Conservation (phyloP, 2,329 filamentous ascomycete species). For the Fusarium subglutinans region DNA sequence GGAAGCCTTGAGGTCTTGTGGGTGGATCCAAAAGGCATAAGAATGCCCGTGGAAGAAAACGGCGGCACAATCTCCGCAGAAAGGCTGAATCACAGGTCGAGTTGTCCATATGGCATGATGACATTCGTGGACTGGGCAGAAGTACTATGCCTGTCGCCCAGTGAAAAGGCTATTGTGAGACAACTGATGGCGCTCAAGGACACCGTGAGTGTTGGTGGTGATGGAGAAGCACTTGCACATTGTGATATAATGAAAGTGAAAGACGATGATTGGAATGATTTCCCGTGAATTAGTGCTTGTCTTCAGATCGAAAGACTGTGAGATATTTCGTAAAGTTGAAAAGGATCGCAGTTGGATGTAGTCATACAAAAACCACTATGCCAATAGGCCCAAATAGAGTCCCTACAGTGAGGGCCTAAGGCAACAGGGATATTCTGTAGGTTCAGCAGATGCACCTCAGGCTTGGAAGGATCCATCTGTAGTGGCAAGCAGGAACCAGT, state of each 20-base stretch:
- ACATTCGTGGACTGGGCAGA: constrained; percentile 43
- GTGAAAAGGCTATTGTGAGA: constrained; percentile 28
- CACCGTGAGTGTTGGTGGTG: not conserved
- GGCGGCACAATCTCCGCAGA: constrained; percentile 48
- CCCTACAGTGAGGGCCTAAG: not conserved
- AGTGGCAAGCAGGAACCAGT: not conserved
- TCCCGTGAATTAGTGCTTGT: not conserved
- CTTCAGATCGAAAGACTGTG: not conserved
- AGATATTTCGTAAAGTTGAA: not conserved
- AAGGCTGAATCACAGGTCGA: constrained; percentile 35
- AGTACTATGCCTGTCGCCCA: constrained; percentile 43
- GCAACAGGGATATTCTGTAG: not conserved
- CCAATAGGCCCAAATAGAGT: not conserved
- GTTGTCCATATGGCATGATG: constrained; percentile 42
- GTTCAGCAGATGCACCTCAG: not conserved
- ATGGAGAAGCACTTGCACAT: constrained; percentile 43
- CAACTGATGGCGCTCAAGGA: constrained; percentile 4
- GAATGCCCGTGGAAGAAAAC: constrained; percentile 37
- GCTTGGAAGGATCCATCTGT: not conserved
- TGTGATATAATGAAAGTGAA: constrained; percentile 19
- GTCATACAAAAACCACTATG: not conserved
- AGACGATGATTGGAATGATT: not conserved
- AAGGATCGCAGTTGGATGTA: not conserved
- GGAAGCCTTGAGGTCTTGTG: constrained; percentile 22
- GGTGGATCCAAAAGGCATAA: constrained; percentile 34